These are phyloP conservation scores for Polygonum maritimum DNA, from an alignment of 148 eudicot genomes.

Conservation along the genomic window DNA sequence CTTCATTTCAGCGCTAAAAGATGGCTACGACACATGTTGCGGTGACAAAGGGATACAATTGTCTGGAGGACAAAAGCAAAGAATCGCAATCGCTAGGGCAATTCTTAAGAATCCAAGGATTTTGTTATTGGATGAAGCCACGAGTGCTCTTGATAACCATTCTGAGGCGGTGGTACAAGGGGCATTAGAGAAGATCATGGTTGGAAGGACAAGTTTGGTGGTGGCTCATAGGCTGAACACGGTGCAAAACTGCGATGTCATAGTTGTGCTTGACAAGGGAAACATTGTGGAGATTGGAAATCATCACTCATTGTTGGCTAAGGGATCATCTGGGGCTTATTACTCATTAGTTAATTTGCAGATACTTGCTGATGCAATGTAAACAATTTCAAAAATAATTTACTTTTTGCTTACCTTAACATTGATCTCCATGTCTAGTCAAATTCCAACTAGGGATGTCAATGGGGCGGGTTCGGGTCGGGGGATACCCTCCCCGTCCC, in stretches of 20 bases:
- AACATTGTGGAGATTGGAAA: not conserved
- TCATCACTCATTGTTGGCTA: not conserved
- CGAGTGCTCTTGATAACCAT: conserved; percentile 20
- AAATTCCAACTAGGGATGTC: too few relatives aligned
- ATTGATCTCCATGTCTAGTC: too few relatives aligned
- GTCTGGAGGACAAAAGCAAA: conserved; percentile 12
- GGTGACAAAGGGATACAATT: not conserved
- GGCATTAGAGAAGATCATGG: conserved; percentile 19
- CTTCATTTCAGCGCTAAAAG: not conserved
- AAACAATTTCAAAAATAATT: too few relatives aligned
- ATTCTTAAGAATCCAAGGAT: conserved; percentile 16
- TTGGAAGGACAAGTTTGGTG: conserved; percentile 16
- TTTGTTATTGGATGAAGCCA: conserved; percentile 17
- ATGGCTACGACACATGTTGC: not conserved
- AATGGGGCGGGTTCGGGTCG: too few relatives aligned
- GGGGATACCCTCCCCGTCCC: too few relatives aligned
- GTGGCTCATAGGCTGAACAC: conserved; percentile 1
- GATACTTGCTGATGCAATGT: not conserved
- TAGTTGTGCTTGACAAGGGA: not conserved
- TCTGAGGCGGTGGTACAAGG: conserved; percentile 21
- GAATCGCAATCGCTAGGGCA: conserved; percentile 23
- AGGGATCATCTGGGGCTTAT: not conserved
- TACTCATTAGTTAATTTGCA: conserved; percentile 4
- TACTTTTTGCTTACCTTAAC: too few relatives aligned
- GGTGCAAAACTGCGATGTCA: not conserved